Conservation (phyloP, 768 basidiomycete genomes). For the Leccinum olivaceopallidum region DNA sequence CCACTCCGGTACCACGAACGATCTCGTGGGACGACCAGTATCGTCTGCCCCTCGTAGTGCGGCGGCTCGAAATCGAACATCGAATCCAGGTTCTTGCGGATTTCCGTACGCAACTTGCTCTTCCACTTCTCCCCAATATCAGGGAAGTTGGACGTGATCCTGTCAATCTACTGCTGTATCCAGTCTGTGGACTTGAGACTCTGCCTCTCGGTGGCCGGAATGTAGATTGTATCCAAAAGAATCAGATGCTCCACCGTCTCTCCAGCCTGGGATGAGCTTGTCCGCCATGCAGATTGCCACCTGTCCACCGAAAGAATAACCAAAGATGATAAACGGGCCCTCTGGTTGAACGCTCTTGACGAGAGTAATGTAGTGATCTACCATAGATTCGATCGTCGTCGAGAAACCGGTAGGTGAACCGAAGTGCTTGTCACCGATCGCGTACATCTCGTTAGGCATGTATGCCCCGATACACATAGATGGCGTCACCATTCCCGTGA, state of each 20-base stretch:
- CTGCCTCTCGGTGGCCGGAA: too few species aligned
- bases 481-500: constrained; percentile 34
- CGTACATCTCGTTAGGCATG: neutral
- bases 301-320: too few species aligned
- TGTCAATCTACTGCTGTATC: constrained; percentile 31
- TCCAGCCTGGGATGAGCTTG: too few species aligned
- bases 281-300: too few species aligned
- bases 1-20: constrained; percentile 35
- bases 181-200: constrained; percentile 14
- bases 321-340: too few species aligned
- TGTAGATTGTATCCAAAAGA: too few species aligned
- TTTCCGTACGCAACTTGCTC: constrained; percentile 29
- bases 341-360: too few species aligned
- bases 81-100: constrained; percentile 33
- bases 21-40: constrained; percentile 30
- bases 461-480: constrained; percentile 35
- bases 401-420: too few species aligned
- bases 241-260: too few species aligned
- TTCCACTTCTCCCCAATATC: constrained; percentile 35
- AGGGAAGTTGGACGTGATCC: constrained; percentile 33
- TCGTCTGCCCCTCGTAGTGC: constrained; percentile 23
- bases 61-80: constrained; percentile 36
- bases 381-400: too few species aligned
- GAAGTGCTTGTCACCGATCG: too few species aligned
- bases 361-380: too few species aligned